Percentiles rank a stretch among this genome's conserved stretches.
Conservation (phyloP, 129 eudicot genomes). For the Sambucus nigra region DNA sequence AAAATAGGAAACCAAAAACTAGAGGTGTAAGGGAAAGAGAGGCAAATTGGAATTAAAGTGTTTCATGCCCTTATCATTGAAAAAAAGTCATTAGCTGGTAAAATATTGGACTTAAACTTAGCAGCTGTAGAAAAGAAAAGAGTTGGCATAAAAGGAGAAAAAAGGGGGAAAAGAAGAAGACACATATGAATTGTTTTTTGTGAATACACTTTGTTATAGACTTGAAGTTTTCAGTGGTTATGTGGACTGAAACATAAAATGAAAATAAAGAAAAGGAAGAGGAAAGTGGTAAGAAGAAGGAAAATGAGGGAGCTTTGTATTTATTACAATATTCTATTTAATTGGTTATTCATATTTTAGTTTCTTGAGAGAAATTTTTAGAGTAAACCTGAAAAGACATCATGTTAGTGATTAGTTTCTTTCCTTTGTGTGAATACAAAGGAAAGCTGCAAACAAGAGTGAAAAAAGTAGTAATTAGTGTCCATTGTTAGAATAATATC, state of each 20-base stretch:
- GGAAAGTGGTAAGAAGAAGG: neutral
- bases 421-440: too few species aligned
- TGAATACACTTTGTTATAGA: slow-evolving; percentile 12
- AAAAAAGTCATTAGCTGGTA: slow-evolving; percentile 27
- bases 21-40: slow-evolving; percentile 2
- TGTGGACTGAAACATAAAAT: slow-evolving; percentile 6
- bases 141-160: neutral
- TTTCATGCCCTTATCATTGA: slow-evolving; percentile 11
- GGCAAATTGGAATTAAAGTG: slow-evolving; percentile 2
- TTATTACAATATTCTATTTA: too few species aligned
- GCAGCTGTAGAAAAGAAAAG: slow-evolving; percentile 22
- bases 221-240: slow-evolving; percentile 5
- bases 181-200: slow-evolving; percentile 10
- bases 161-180: neutral
- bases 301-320: neutral
- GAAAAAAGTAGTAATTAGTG: too few species aligned
- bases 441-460: too few species aligned
- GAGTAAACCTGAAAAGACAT: too few species aligned
- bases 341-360: too few species aligned
- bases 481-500: too few species aligned
- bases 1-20: neutral
- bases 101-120: slow-evolving; percentile 36
- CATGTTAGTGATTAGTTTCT: too few species aligned
- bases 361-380: too few species aligned
- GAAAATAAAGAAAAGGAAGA: neutral